Base-by-base conservation (phyloP, 208 protist genomes). In the Crithidia brevicula region DNA sequence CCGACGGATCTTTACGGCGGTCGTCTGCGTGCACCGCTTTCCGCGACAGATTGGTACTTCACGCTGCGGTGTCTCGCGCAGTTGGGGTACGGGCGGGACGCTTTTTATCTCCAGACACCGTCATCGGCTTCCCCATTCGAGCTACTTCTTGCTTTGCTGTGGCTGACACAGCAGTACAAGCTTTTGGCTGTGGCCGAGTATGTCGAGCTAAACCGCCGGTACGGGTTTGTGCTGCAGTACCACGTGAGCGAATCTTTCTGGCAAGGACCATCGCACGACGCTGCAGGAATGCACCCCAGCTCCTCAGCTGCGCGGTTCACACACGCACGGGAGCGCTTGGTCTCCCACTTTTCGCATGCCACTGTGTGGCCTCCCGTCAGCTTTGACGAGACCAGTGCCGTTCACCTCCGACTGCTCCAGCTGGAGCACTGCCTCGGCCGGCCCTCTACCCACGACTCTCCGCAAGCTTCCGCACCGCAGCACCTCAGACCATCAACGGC, bases 131-230 rank as follows among this genome's bases (percentile, higher is more conserved):
- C 73, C 9, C 68, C 84, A 11, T 31, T 83, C 23, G 89, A 95
- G 70, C 69, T 95, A 22, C 27, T 95, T 33, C 72, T 95, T 22
- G 84, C 74, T 7, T 61, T 95, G n/a, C 72, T 95, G 13, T 95
- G 89, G 89, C 63, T 92, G 42, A 91, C 89, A 27, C 74, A 80
- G 62, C 63, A 79, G 54, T 93, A 89, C 72, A 75, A 82, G 56
- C 63, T 93, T 23, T 40, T 92, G 22, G 78, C 77, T 0, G 75
- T 86, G 1, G 84, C 80, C 6, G 89, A 95, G 76, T 82, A 86
- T 45, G 85, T 95, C 31, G 77, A 83, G 63, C 38, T 95, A 9
- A 77, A 76, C 56, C 56, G 67, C 27, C 53, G 50, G 16, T 92
- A 83, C 51, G 47, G 66, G 4, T 94, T 90, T 68, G 53, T 94